Evolutionary conservation across 1,284 basidiomycete species (phyloP), one percentile per base, ranked within the genome.

Genomic region (Rhodotorula sp.): DNA sequence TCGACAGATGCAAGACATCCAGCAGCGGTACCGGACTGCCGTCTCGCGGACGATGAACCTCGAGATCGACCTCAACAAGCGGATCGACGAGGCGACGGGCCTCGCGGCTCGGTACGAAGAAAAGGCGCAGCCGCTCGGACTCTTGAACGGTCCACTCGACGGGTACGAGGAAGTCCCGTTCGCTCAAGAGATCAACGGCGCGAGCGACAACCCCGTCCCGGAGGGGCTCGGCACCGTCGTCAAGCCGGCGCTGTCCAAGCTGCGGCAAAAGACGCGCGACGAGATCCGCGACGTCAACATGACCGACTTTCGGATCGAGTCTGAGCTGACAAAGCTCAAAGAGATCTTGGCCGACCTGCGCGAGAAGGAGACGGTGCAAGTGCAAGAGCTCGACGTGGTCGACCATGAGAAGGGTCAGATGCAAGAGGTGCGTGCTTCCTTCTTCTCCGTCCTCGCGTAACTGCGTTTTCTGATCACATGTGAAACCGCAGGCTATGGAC

Each of bases 141-240:
- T 79, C 21, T 63, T 79, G 3, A 73, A 75, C 21, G 69, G 61
- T 0, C 70, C 74, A 5, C 64, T 75, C 1, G 55, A 60, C 14
- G 77, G 76, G 18, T 76, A 67, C 67, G 77, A 77, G 58, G 57
- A 76, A 28, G 73, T 79, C 50, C 65, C 76, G 19, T 79, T 79
- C 50, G 65, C 58, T 48, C 77, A 78, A 47, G 78, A 79, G 70
- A 50, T 79, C 23, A 73, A 73, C 28, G 73, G 75, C 21, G 75
- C 77, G n/a, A 68, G 69, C 23, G 69, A 73, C 31, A 71, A 69
- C 31, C 74, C 77, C 14, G 78, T 76, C 1, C 76, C 77, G 5
- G 77, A 79, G 50, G 77, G 78, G 23, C 48, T 69, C 21, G 70
- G 70, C 16, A 74, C 69, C 14, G 31, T 58, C 2, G 75, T 78